Evolutionary conservation across 257 asterid species (phyloP), one percentile per base, ranked within the genome.

Genomic region (Knoxia roxburghii): DNA sequence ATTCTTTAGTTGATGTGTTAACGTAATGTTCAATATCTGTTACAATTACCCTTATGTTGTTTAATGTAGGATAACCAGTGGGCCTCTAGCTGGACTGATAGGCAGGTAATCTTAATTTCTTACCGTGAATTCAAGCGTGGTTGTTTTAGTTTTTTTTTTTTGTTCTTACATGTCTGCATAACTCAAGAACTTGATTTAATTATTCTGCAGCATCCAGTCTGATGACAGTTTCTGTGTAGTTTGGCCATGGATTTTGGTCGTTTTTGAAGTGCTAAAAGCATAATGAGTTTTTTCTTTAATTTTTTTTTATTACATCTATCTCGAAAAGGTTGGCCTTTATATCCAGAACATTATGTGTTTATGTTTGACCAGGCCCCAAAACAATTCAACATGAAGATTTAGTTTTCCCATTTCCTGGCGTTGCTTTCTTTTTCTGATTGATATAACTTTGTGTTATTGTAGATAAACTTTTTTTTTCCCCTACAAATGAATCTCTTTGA

Each of bases 61-160:
- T 55, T 69, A 72, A 53, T 81, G 81, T 80, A 94, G 99, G 85
- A 90, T 94, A 72, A 88, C 96, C 52, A 82, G 93, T 80, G 99
- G 97, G 63, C 96, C 99, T 77, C 82, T 94, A 40, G 95, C 99
- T 75, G 99, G 99, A 80, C 77, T 94, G 56, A 90, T 94, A 35
- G 99, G 99, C 70, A 94, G 99, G 99, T 94, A 86, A 69, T 66
- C 8, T 41, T 72, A 52, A 67, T 12, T 15, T 52, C 56, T 21
- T 29, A 74, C 64, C 53, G 60, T 33, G 9, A 30, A 6, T 18
- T 27, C 27, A 48, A 29, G 35, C 53, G 68, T 65, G 43, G 7
- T 64, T 63, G 30, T 7, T 37, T 37, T 37, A 3, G 6, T 37
- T 37, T 37, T 37, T 37, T 37, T 40, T 64, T 58, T 48, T 61